Conservation (phyloP, 164 flowering plant species). For the grape (Vitis vinifera) region DNA sequence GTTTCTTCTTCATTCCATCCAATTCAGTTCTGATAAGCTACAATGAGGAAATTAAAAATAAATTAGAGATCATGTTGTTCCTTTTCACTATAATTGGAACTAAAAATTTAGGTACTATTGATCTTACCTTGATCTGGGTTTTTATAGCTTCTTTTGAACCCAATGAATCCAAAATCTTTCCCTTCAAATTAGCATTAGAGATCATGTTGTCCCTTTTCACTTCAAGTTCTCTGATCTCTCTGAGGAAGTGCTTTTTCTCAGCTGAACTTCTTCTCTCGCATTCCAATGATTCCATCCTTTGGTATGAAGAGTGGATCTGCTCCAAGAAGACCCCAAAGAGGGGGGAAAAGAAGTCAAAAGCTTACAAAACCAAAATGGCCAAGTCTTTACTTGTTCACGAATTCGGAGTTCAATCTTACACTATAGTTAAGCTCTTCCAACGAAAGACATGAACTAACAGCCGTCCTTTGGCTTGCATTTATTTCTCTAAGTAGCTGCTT, state of each 20-base stretch:
- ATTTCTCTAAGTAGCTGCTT: conserved; percentile 7
- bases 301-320: too few relatives aligned
- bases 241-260: not conserved
- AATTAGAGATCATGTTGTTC: too few relatives aligned
- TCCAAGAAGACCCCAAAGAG: too few relatives aligned
- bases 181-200: conserved; percentile 6
- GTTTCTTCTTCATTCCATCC: not conserved
- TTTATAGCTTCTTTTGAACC: not conserved
- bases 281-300: too few relatives aligned
- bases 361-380: too few relatives aligned
- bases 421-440: too few relatives aligned
- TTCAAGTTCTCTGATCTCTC: conserved; percentile 3
- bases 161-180: conserved; percentile 5
- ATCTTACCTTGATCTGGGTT: conserved; percentile 3
- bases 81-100: too few relatives aligned
- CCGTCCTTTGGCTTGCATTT: not conserved
- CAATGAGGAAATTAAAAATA: not conserved
- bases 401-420: too few relatives aligned
- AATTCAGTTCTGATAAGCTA: not conserved
- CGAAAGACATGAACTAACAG: too few relatives aligned
- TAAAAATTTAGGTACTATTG: too few relatives aligned
- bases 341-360: too few relatives aligned
- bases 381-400: too few relatives aligned
- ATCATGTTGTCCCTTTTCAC: not conserved
- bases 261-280: not conserved